Percentiles rank a stretch among this genome's conserved stretches.
Evolutionary conservation across 352 stramenopile species (phyloP).

Genomic region (Globisporangium barbulae): DNA sequence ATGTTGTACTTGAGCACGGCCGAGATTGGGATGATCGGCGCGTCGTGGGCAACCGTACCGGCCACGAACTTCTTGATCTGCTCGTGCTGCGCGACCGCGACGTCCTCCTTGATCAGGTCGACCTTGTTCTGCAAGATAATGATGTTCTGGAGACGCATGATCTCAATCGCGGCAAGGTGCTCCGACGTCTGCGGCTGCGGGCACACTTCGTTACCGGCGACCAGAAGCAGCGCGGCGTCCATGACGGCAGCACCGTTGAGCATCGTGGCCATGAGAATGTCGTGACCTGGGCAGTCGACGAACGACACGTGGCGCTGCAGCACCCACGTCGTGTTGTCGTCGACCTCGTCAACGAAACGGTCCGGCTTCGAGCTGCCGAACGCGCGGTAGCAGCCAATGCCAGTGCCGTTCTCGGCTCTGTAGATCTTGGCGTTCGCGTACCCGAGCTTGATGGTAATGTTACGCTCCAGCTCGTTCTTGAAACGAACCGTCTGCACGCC

Average conservation of each 20-base stretch:
- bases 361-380: constrained; percentile 88
- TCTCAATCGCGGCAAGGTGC: constrained; percentile 99
- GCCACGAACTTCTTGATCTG: constrained; percentile 93
- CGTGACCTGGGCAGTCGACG: constrained; percentile 99
- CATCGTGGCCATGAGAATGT: constrained; percentile 99
- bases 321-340: constrained; percentile 90
- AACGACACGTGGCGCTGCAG: constrained; percentile 98
- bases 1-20: constrained; percentile 99
- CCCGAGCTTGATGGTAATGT: constrained; percentile 99
- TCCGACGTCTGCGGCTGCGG: constrained; percentile 99
- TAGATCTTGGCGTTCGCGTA: constrained; percentile 99
- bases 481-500: constrained; percentile 98
- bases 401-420: constrained; percentile 74
- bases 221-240: constrained; percentile 98
- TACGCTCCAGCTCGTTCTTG: constrained; percentile 99
- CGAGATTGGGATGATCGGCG: constrained; percentile 99
- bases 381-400: constrained; percentile 86
- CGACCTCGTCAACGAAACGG: constrained; percentile 79
- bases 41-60: constrained; percentile 92
- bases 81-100: constrained; percentile 97
- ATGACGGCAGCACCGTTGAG: constrained; percentile 99
- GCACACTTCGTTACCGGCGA: constrained; percentile 98
- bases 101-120: constrained; percentile 99
- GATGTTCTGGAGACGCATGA: constrained; percentile 99
- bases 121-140: constrained; percentile 99